Base-by-base conservation (phyloP, 768 basidiomycete genomes). In the Pleurotus ostreatus region DNA sequence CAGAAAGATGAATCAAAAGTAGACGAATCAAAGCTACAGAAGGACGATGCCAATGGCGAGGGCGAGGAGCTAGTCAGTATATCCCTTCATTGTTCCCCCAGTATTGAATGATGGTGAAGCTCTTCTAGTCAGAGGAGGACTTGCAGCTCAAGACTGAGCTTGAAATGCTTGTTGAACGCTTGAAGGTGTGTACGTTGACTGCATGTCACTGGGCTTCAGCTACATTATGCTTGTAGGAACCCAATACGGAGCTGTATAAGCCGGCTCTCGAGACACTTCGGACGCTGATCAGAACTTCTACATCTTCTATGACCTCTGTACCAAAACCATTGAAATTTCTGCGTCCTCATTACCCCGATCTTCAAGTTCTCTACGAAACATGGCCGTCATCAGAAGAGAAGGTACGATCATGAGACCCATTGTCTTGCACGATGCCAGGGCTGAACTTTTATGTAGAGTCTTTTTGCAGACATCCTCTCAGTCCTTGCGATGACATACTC, bases 401-500 rank as follows among this genome's bases (percentile, higher is more conserved):
- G 80, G 86, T 90, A 65, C 34, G 64, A 46, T 47, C 4, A 26
- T 37, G 44, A 57, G 61, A 6, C 57, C 40, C 5, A 20, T 37
- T 57, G 39, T 13, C 48, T 40, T 37, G 39, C 53, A 53, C 38
- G 9, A 34, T 34, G 30, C 48, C 37, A 3, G 55, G 25, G n/a
- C 23, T 45, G 20, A 61, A 47, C 8, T 22, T 47, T 47, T 38
- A 20, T 57, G 2, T 68, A 97, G 94, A 88, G 89, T 62, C 82
- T 97, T 43, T 95, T 98, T 67, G 94, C 94, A 22, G 95, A 98
- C 64, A 98, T 99, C 58, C 81, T 99, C 23, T 98, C 96, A 39
- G 96, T 98, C 5, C 86, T 99, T 45, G 97, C 96, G 5, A 99
- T 99, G 97, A 99, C 97, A 5, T 98, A 98, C 69, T 98, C 95